phyloP scores from a whole-genome alignment of 441 rosid genomes.

The Gossypium gossypioides region DNA sequence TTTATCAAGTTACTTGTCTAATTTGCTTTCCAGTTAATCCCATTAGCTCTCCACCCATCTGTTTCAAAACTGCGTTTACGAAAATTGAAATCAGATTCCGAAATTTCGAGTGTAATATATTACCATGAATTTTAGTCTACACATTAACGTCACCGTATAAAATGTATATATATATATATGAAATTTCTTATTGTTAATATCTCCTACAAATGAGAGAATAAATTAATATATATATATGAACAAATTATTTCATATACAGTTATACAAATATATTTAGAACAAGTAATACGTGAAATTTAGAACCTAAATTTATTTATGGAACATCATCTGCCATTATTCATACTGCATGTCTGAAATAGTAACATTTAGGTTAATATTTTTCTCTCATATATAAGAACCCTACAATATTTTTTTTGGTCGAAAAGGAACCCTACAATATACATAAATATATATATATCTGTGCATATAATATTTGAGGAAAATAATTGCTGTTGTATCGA shows the following conservation, averaged over 20 bases:
- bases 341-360: slow-evolving; percentile 26
- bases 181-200: no score
- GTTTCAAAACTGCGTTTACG: neutral
- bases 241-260: neutral
- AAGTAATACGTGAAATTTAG: slow-evolving; percentile 5
- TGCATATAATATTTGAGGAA: neutral
- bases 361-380: slow-evolving; percentile 32
- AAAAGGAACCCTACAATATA: no score
- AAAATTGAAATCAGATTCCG: neutral
- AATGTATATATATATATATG: neutral
- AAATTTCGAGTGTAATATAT: neutral
- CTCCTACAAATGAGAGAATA: no score
- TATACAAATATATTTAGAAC: neutral
- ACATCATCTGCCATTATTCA: slow-evolving; percentile 14
- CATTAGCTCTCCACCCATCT: neutral
- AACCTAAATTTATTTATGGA: slow-evolving; percentile 17
- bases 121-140: neutral
- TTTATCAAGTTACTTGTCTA: no score
- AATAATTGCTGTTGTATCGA: slow-evolving; percentile 14
- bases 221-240: neutral
- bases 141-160: neutral
- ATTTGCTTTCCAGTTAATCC: neutral
- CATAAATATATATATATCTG: neutral
- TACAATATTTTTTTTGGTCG: neutral
- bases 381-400: neutral